Percentiles rank a stretch among this genome's conserved stretches.
Conservation (phyloP, 164 flowering plant genomes). For the Umbilicus rupestris region DNA sequence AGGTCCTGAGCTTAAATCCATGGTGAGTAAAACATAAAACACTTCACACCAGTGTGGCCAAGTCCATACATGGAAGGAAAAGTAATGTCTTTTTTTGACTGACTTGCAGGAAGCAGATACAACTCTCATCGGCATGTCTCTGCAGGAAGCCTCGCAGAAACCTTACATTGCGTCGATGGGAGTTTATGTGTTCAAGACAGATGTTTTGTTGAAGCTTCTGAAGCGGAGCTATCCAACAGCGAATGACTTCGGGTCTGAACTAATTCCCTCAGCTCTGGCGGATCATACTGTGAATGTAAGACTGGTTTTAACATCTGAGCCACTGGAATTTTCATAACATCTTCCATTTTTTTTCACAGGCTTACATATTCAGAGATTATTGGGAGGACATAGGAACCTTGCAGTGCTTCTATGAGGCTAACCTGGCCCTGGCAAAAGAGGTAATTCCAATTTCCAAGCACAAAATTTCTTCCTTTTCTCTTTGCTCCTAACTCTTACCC, state of each 20-base stretch:
- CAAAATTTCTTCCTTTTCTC: neutral
- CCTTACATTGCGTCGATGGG: constrained; percentile 99
- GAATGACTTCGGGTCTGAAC: constrained; percentile 97
- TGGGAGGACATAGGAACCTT: constrained; percentile 93
- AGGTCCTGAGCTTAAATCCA: constrained; percentile 64
- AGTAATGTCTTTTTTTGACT: neutral
- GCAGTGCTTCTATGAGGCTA: constrained; percentile 71
- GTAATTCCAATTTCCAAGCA: constrained; percentile 18
- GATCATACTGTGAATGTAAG: constrained; percentile 72
- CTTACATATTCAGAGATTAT: constrained; percentile 69
- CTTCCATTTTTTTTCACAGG: constrained; percentile 24
- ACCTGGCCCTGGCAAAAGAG: constrained; percentile 73
- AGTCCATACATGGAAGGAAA: too few species aligned
- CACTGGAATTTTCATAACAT: neutral
- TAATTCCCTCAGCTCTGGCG: constrained; percentile 74
- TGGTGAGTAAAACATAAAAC: constrained; percentile 31
- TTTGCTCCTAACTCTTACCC: neutral
- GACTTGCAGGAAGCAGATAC: constrained; percentile 71
- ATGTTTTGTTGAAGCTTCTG: constrained; percentile 58
- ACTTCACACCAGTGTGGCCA: neutral
- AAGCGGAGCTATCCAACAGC: constrained; percentile 69
- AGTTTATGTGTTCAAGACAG: constrained; percentile 77
- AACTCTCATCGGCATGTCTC: constrained; percentile 58
- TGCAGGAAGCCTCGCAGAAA: constrained; percentile 41
- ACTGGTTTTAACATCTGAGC: neutral